Percentiles rank a stretch among this genome's conserved stretches.
These are phyloP conservation scores for Clausena lansium DNA, from an alignment of 345 rosid genomes.

Conservation along the genomic window DNA sequence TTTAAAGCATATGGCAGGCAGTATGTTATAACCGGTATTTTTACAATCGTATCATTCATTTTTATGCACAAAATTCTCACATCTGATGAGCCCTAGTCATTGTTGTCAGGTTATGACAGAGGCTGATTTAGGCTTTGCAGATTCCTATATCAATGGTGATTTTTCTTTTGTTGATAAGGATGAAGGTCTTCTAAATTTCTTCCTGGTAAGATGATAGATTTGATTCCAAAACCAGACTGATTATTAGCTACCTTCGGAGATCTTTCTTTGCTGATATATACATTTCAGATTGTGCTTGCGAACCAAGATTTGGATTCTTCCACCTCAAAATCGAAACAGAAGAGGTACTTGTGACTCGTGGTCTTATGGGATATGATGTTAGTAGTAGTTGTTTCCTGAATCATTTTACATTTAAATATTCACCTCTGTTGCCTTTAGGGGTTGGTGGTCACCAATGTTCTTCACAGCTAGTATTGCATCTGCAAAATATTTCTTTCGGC, in stretches of 20 bases:
- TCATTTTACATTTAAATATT: not conserved
- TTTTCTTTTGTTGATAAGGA: conserved; percentile 80
- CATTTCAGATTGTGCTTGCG: conserved; percentile 65
- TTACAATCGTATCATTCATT: not conserved
- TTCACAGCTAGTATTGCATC: conserved; percentile 72
- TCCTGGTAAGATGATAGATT: conserved; percentile 47
- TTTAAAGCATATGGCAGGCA: not conserved
- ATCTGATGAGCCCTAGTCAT: not conserved
- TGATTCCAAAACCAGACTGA: not conserved
- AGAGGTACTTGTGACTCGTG: conserved; percentile 41
- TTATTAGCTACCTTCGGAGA: conserved; percentile 37
- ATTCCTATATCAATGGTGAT: no score
- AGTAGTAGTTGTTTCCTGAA: not conserved
- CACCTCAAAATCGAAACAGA: conserved; percentile 44
- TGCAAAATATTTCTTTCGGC: conserved; percentile 72
- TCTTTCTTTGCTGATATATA: conserved; percentile 49
- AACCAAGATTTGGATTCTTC: conserved; percentile 55
- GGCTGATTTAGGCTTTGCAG: conserved; percentile 93
- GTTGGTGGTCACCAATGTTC: conserved; percentile 95
- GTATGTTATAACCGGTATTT: not conserved
- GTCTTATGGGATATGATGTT: not conserved
- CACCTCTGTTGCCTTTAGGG: conserved; percentile 38
- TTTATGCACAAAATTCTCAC: not conserved
- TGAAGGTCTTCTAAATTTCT: conserved; percentile 67
- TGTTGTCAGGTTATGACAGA: conserved; percentile 19